Evolutionary conservation across 768 basidiomycete species (phyloP).

Genomic region (Neoboletus magnificus): DNA sequence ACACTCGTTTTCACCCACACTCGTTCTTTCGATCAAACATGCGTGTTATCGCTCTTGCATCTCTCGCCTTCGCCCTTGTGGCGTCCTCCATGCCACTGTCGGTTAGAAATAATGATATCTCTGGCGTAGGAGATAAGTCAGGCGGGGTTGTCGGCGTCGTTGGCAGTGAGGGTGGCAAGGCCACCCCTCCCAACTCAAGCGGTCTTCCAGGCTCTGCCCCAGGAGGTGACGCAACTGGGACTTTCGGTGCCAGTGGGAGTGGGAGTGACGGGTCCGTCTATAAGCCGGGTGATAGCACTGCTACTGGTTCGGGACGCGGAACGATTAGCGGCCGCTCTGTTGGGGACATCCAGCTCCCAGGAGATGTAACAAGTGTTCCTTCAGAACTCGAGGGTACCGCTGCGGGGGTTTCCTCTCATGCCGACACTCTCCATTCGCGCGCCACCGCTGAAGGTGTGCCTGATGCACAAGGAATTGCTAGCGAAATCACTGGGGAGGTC

Average conservation of each 20-base stretch:
- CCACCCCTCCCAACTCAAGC: too few species aligned
- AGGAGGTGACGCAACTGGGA: too few species aligned
- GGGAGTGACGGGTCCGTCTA: too few species aligned
- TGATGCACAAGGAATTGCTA: neutral
- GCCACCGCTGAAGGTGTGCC: too few species aligned
- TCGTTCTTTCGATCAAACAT: constrained; percentile 5
- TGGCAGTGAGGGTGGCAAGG: neutral
- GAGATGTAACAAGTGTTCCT: rapidly evolving
- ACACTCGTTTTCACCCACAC: constrained; percentile 4
- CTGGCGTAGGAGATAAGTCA: neutral
- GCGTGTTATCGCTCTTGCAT: constrained; percentile 8
- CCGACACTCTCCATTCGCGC: neutral
- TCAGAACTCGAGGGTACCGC: neutral
- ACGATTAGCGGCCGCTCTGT: too few species aligned
- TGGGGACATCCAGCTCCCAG: too few species aligned
- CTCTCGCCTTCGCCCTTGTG: constrained; percentile 7
- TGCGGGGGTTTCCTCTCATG: too few species aligned
- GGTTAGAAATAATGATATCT: neutral
- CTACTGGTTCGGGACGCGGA: neutral
- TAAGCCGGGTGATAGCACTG: too few species aligned
- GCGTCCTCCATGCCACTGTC: constrained; percentile 9
- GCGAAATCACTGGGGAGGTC: neutral
- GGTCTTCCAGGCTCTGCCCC: too few species aligned
- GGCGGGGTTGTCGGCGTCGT: rapidly evolving
- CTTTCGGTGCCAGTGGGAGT: too few species aligned